Evolutionary conservation across 495 filamentous ascomycete species (phyloP).

Genomic region (Clohesyomyces aquaticus): DNA sequence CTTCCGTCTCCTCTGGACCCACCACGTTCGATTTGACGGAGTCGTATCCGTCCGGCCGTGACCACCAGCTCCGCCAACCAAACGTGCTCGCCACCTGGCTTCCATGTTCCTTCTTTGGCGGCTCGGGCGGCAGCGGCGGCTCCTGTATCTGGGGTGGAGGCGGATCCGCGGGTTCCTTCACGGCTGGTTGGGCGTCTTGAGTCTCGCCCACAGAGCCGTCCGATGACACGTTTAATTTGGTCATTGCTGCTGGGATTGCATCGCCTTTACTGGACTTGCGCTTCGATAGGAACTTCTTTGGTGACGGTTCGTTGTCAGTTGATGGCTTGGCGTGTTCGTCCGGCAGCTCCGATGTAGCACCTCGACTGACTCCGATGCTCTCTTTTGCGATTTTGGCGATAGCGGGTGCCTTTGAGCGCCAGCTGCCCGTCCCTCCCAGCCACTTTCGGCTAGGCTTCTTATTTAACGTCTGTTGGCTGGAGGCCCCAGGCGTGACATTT

Average conservation of each 20-base stretch:
- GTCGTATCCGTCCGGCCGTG: conserved; percentile 48
- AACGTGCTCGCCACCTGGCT: conserved; percentile 14
- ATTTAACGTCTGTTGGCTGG: conserved; percentile 15
- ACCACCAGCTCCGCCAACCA: conserved; percentile 50
- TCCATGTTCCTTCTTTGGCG: conserved; percentile 26
- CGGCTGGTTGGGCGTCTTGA: conserved; percentile 1
- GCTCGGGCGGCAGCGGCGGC: conserved; percentile 40
- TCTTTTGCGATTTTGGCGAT: conserved; percentile 43
- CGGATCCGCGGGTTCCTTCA: conserved; percentile 11
- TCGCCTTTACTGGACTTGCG: conserved; percentile 46
- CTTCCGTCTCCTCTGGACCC: conserved; percentile 15
- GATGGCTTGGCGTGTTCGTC: conserved; percentile 26
- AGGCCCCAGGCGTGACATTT: not conserved
- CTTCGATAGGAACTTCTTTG: conserved; percentile 40
- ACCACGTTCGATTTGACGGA: conserved; percentile 26
- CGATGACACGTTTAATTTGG: conserved; percentile 46
- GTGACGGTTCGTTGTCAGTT: conserved; percentile 21
- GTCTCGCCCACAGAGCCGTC: conserved; percentile 29
- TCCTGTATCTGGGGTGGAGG: conserved; percentile 21
- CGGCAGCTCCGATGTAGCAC: conserved; percentile 42
- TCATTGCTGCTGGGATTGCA: conserved; percentile 44
- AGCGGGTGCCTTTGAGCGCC: conserved; percentile 47
- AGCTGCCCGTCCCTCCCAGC: conserved; percentile 42
- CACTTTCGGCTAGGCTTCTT: conserved; percentile 39
- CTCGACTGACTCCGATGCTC: conserved; percentile 45